phyloP scores from a whole-genome alignment of 2,329 filamentous ascomycete genomes.

The Aureobasidium sp. region DNA sequence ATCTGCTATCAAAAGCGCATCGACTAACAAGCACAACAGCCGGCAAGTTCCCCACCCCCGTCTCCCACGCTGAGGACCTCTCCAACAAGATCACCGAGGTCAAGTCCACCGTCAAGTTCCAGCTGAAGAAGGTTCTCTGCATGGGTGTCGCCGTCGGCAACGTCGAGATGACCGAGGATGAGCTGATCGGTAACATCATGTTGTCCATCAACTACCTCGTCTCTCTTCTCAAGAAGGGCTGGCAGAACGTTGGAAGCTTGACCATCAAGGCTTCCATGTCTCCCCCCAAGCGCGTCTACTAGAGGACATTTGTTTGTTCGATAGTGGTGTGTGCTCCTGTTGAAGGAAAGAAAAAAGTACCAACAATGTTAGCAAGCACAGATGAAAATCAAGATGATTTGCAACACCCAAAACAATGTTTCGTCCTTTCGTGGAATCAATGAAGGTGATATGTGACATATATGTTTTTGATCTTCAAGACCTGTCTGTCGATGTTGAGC shows the following conservation, averaged over 20 bases:
- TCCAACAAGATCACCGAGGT: constrained; percentile 95
- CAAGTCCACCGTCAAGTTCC: constrained; percentile 99
- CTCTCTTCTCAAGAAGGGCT: constrained; percentile 99
- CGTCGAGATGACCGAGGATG: constrained; percentile 91
- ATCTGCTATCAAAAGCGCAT: background rate
- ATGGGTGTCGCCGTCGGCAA: constrained; percentile 99
- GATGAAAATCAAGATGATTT: constrained; percentile 13
- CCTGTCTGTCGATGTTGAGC: background rate
- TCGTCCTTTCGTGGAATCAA: background rate
- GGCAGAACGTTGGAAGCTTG: constrained; percentile 99
- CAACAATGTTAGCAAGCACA: constrained; percentile 3
- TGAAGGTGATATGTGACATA: background rate
- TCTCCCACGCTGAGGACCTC: constrained; percentile 95
- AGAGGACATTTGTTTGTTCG: constrained; percentile 35
- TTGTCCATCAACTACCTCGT: constrained; percentile 99
- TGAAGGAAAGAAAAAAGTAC: background rate
- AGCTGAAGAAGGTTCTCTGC: constrained; percentile 99
- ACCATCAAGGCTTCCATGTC: constrained; percentile 99
- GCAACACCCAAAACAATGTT: background rate
- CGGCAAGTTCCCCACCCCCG: constrained; percentile 98
- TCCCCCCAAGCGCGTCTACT: constrained; percentile 96
- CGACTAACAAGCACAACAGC: constrained; percentile 48
- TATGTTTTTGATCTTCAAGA: background rate
- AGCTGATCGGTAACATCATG: constrained; percentile 98
- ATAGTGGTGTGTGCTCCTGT: background rate